These are phyloP conservation scores for Microcyclospora tardicrescens DNA, from an alignment of 2,329 filamentous ascomycete genomes.

Conservation along the genomic window DNA sequence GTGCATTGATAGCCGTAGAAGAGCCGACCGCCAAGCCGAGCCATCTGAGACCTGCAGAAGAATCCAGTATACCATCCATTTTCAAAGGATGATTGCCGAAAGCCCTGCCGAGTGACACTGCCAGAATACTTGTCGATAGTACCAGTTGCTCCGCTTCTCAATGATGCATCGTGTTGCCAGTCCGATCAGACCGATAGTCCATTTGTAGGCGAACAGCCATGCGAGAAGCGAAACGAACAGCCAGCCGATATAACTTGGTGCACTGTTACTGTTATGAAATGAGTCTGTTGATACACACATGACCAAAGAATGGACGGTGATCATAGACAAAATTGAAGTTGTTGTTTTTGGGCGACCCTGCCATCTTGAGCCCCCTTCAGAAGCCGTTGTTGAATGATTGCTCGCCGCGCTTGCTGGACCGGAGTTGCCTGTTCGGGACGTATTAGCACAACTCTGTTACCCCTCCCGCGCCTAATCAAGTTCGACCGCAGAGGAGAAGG, in stretches of 20 bases:
- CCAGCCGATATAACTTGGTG: conserved; percentile 14
- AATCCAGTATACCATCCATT: conserved; percentile 1
- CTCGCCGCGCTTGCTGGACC: conserved; percentile 38
- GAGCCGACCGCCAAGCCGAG: too few species aligned
- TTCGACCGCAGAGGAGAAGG: conserved; percentile 70
- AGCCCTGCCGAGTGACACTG: conserved; percentile 29
- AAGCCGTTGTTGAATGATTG: conserved; percentile 32
- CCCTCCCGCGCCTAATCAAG: conserved; percentile 62
- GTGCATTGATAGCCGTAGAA: too few species aligned
- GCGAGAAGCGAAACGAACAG: conserved; percentile 16
- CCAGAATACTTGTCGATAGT: conserved; percentile 16
- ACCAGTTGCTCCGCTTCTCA: conserved; percentile 8
- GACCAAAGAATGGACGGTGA: conserved; percentile 4
- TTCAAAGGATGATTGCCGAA: conserved; percentile 20
- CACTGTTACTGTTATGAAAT: conserved; percentile 22
- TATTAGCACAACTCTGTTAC: conserved; percentile 34
- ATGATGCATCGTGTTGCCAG: conserved; percentile 3
- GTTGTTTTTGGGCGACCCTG: conserved; percentile 26
- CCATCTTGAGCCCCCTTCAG: conserved; percentile 28
- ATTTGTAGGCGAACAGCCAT: conserved; percentile 6
- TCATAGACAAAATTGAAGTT: conserved; percentile 6
- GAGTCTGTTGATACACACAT: conserved; percentile 8
- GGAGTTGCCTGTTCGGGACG: conserved; percentile 35
- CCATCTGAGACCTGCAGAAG: too few species aligned
- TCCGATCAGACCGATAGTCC: too few species aligned